These are phyloP conservation scores for Penicillium manginii DNA, from an alignment of 495 filamentous ascomycete genomes.

Conservation along the genomic window DNA sequence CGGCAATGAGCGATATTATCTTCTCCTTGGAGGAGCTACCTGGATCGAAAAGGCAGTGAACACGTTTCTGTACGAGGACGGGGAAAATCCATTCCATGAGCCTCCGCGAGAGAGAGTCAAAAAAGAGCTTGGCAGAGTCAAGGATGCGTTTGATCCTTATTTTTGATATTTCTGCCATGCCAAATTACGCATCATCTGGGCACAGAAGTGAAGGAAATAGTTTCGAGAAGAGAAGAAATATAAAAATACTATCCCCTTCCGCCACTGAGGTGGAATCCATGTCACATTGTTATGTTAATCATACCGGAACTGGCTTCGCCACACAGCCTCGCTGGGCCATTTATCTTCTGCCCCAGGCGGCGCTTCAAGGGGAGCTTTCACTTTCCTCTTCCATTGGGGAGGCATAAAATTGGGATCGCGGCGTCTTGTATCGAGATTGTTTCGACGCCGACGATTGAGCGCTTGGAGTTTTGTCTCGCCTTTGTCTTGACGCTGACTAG, in stretches of 20 bases:
- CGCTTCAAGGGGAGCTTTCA: too few relatives aligned
- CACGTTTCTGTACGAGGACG: conserved; percentile 11
- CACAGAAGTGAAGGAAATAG: not conserved
- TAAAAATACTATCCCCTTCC: not conserved
- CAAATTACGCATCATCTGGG: not conserved
- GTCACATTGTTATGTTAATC: too few relatives aligned
- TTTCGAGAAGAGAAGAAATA: not conserved
- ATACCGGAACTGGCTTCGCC: too few relatives aligned
- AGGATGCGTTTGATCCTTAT: conserved; percentile 17
- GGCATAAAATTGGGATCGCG: too few relatives aligned
- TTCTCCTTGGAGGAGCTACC: conserved; percentile 5
- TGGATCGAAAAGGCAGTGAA: conserved; percentile 14
- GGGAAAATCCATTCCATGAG: conserved; percentile 15
- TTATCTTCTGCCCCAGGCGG: too few relatives aligned
- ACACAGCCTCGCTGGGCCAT: too few relatives aligned
- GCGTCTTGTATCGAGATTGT: too few relatives aligned
- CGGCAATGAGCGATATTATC: conserved; percentile 3
- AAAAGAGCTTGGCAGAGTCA: conserved; percentile 5
- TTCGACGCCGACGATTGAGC: too few relatives aligned
- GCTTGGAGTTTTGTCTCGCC: too few relatives aligned
- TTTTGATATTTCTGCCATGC: not conserved
- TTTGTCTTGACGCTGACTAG: too few relatives aligned
- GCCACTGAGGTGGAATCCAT: too few relatives aligned
- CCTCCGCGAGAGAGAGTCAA: conserved; percentile 5
- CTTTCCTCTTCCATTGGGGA: too few relatives aligned